Evolutionary conservation across 2,329 filamentous ascomycete species (phyloP).

Genomic region (Nemania diffusa): DNA sequence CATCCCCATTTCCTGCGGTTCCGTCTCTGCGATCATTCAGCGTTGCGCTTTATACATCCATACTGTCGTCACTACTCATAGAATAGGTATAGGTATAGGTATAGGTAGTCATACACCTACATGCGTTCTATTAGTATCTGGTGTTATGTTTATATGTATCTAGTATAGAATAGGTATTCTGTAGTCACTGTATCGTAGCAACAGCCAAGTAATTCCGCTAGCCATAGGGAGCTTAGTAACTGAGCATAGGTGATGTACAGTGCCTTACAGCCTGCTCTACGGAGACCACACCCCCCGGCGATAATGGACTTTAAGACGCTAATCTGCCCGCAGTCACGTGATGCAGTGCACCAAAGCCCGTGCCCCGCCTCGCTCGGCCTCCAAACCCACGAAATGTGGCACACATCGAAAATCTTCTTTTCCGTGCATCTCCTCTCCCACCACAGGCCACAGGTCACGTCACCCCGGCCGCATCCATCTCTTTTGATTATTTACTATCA

Average conservation of each 20-base stretch:
- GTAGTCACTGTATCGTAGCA: no score
- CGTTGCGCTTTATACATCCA: no score
- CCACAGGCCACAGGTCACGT: slow-evolving; percentile 34
- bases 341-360: slow-evolving; percentile 37
- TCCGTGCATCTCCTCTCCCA: slow-evolving; percentile 38
- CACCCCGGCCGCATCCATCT: slow-evolving; percentile 44
- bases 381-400: slow-evolving; percentile 48
- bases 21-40: no score
- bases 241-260: background rate
- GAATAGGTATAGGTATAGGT: no score
- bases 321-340: slow-evolving; percentile 37
- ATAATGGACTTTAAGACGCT: background rate
- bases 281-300: background rate
- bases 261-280: background rate
- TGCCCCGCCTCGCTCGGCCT: slow-evolving; percentile 46
- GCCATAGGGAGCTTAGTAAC: no score
- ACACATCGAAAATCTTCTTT: slow-evolving; percentile 49
- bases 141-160: no score
- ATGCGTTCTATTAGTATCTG: no score
- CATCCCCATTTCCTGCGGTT: background rate
- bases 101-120: no score
- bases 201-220: no score
- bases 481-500: slow-evolving; percentile 43
- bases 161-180: no score
- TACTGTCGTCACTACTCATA: no score